These are phyloP conservation scores for Ophiostoma populinum DNA, from an alignment of 2,329 filamentous ascomycete genomes.

Conservation along the genomic window DNA sequence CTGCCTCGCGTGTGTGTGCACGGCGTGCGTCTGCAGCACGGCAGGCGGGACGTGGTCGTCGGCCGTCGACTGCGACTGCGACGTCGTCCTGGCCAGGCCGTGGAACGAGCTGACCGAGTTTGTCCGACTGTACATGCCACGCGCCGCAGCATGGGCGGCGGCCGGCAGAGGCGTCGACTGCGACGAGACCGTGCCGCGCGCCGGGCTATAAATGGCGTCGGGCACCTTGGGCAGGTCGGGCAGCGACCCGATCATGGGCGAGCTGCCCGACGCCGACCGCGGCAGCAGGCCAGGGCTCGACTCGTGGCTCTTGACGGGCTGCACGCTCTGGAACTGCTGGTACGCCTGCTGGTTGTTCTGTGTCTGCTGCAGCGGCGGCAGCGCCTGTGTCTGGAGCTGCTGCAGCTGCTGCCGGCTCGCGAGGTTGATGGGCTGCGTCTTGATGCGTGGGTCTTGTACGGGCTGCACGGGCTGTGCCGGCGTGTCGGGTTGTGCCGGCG, in stretches of 20 bases:
- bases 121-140: slow-evolving; percentile 44
- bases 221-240: slow-evolving; percentile 50
- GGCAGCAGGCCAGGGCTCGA: not conserved
- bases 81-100: slow-evolving; percentile 9
- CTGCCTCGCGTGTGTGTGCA: slow-evolving; percentile 13
- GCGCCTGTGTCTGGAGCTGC: slow-evolving; percentile 15
- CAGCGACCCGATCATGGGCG: slow-evolving; percentile 14
- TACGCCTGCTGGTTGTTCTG: slow-evolving; percentile 4
- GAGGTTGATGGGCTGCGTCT: slow-evolving; percentile 30
- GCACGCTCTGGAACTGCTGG: slow-evolving; percentile 6
- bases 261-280: not conserved
- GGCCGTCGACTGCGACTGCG: slow-evolving; percentile 4
- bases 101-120: slow-evolving; percentile 30
- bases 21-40: not conserved
- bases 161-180: slow-evolving; percentile 48
- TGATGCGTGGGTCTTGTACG: slow-evolving; percentile 35
- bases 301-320: slow-evolving; percentile 4
- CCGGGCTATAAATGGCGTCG: slow-evolving; percentile 64
- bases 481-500: not conserved
- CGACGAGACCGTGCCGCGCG: slow-evolving; percentile 49
- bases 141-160: slow-evolving; percentile 40
- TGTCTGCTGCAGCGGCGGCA: slow-evolving; percentile 13
- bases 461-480: slow-evolving; percentile 15
- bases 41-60: slow-evolving; percentile 19
- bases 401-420: slow-evolving; percentile 17